Conservation (phyloP, 345 rosid species). For the Bruguiera parviflora region DNA sequence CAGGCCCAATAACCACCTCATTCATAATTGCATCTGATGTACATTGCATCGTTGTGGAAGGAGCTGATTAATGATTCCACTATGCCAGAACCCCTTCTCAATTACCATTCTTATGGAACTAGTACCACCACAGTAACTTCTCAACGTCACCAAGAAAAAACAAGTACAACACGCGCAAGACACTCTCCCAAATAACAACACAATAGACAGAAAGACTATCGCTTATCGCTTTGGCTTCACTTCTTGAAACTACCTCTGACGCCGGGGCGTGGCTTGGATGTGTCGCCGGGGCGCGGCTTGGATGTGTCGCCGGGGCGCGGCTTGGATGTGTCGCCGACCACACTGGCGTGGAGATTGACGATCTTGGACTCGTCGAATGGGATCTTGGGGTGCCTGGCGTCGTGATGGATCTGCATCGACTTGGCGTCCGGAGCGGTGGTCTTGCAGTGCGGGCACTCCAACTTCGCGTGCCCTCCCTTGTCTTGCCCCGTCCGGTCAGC, state of each 20-base stretch:
- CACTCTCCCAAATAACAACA: too few species aligned
- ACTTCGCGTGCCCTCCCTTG: conserved; percentile 93
- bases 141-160: too few species aligned
- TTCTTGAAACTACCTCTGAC: conserved; percentile 48
- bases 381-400: conserved; percentile 75
- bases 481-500: conserved; percentile 65
- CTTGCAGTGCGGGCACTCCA: conserved; percentile 92
- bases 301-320: conserved; percentile 35
- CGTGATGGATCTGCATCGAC: conserved; percentile 95
- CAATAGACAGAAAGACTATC: too few species aligned
- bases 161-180: too few species aligned
- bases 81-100: too few species aligned
- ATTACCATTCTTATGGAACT: too few species aligned
- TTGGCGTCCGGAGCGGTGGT: conserved; percentile 67
- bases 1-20: too few species aligned
- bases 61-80: too few species aligned
- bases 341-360: conserved; percentile 51
- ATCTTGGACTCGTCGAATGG: conserved; percentile 67
- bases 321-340: conserved; percentile 11
- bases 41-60: too few species aligned
- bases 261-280: conserved; percentile 37
- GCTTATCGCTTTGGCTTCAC: conserved; percentile 13
- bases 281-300: conserved; percentile 3
- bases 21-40: too few species aligned
- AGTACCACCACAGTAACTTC: too few species aligned